Evolutionary conservation across 495 filamentous ascomycete species (phyloP), one percentile per base, ranked within the genome.

Genomic region (Stereocaulon alpinum): DNA sequence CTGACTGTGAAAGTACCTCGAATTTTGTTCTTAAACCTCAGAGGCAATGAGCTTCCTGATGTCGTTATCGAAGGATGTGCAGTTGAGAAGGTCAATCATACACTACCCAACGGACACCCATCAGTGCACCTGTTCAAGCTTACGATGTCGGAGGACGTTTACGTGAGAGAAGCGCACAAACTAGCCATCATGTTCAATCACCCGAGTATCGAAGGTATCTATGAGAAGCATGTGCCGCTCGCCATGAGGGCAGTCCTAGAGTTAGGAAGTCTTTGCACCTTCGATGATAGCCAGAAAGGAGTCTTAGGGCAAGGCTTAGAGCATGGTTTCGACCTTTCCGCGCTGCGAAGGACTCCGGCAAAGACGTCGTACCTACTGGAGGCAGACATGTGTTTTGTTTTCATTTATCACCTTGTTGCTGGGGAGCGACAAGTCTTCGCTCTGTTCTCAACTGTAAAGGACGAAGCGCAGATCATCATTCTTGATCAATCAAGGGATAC

Each of bases 61-160:
- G 85, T 96, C 43, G 86, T 88, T n/a, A 80, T 99, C 17, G 80
- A 87, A 20, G 90, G 86, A 20, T 95, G 91, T 66, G 79, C 82
- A 14, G 91, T 89, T 17, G 89, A 97, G 67, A 96, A 95, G 66
- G 90, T 94, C 64, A 86, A 82, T 61, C 88, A 94, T 69, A 93
- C 88, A 4, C 72, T 99, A 10, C 93, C 93, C 24, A 99, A 99
- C 69, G 93, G 93, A 7, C 93, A 97, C 71, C 85, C 88, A 7
- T 96, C 92, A 0, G 85, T 88, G 17, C 88, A 97, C 73, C 77
- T 99, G 11, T 97, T 96, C 79, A 94, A 92, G 71, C 77, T 99
- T 51, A 88, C 83, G 0, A 84, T 99, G 69, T 79, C 89, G 0
- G 93, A 99, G 68, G 87, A 93, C 45, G 78, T 86, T 4, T 99